Base-by-base conservation (phyloP, 495 filamentous ascomycete species). In the Neurospora pannonica region DNA sequence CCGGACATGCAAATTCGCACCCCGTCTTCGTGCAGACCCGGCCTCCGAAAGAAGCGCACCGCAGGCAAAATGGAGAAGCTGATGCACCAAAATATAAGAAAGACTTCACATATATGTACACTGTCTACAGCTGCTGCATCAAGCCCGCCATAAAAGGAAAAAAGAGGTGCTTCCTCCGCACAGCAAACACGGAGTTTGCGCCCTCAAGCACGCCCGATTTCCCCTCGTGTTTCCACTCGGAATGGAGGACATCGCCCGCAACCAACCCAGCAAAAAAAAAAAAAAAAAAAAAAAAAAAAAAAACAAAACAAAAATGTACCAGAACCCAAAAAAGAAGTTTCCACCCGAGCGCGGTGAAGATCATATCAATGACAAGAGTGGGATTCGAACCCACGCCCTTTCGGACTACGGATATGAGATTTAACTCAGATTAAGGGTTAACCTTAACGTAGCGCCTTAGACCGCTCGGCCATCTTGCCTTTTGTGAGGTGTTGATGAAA, bases 371-470 rank as follows among this genome's bases (percentile, higher is more conserved):
- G 74, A 71, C 74, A 71, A 73, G 71, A 72, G 72, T 73, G 71
- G 72, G 74, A 73, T 72, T 75, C 74, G 71, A 75, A 75, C 74
- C 70, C 71, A 73, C 48, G 71, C 72, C 74, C 74, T 73, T 73
- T 62, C 54, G 54, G 54, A 62, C 54, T 24, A 62, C 54, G 54
- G 54, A 43, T 40, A 15, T 40, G 13, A 17, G 13, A 15, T 40
- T 17, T 40, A 54, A 24, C 46, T 54, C 46, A 70, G 28, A 76
- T 78, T 71, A 76, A 73, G 75, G 75, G 75, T 75, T 54, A 46
- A 73, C 77, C 77, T 78, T 76, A 78, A 78, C 77, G 73, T 76
- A 75, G 76, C 76, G 77, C 75, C 75, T 75, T 76, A 76, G 75
- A 76, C 75, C 75, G 77, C 75, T 76, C 75, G 77, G 75, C 75